Conservation (phyloP, 2,329 filamentous ascomycete species). For the Microdochium paspali region DNA sequence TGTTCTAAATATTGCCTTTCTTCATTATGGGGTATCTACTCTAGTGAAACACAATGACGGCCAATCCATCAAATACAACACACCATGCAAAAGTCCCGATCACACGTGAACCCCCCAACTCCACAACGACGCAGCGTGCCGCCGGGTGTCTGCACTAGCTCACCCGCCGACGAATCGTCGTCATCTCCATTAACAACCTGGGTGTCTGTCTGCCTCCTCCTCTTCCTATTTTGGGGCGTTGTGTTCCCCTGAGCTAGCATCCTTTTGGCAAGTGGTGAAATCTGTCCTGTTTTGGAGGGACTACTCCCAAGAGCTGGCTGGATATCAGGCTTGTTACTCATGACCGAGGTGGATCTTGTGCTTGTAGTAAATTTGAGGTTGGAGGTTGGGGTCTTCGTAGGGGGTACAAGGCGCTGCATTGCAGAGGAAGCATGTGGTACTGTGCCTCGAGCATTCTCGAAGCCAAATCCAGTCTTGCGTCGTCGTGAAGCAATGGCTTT, state of each 20-base stretch:
- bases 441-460: not conserved
- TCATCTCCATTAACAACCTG: not conserved
- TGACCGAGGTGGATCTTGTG: not conserved
- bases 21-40: no score
- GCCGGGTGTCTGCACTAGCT: slow-evolving; percentile 33
- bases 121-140: slow-evolving; percentile 43
- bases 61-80: slow-evolving; percentile 33
- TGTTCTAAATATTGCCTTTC: no score
- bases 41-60: no score
- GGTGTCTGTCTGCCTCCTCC: slow-evolving; percentile 1
- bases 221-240: not conserved
- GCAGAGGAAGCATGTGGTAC: not conserved
- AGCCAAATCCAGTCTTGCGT: not conserved
- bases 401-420: not conserved
- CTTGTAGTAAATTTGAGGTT: not conserved
- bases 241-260: not conserved
- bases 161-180: not conserved
- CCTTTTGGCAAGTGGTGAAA: not conserved
- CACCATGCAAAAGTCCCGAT: slow-evolving; percentile 49
- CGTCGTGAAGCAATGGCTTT: not conserved
- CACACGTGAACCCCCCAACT: slow-evolving; percentile 44
- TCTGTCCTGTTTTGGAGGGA: not conserved
- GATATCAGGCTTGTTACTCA: not conserved
- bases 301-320: not conserved
- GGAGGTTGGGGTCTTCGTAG: no score